These are phyloP conservation scores for Oryza rufipogon DNA, from an alignment of 176 grass and related monocot species.

Conservation along the genomic window DNA sequence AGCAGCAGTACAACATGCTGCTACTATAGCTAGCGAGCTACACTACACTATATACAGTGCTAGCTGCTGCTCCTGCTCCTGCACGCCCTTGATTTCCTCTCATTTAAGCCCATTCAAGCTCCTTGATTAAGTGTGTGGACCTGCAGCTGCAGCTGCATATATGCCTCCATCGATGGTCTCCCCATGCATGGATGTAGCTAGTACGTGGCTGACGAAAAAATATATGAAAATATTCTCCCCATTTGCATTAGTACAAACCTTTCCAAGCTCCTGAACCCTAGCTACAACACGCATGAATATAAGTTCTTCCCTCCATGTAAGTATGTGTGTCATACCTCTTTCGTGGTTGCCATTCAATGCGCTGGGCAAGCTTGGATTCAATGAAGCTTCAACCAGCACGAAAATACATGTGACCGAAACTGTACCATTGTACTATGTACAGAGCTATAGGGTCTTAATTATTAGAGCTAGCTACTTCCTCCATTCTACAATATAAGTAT, in stretches of 20 bases:
- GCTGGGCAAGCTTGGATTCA: constrained; percentile 45
- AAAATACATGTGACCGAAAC: background rate
- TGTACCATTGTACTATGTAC: background rate
- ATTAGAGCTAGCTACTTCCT: too few relatives aligned
- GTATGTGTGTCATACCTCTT: constrained; percentile 54
- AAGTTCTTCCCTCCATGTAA: constrained; percentile 33
- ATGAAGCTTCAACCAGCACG: constrained; percentile 23
- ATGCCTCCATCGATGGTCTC: background rate
- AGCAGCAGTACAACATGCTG: too few relatives aligned
- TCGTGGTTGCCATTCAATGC: constrained; percentile 59
- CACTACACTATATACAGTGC: background rate
- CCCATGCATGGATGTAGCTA: too few relatives aligned
- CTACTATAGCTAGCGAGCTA: too few relatives aligned
- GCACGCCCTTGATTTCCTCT: constrained; percentile 37
- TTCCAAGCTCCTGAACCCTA: constrained; percentile 38
- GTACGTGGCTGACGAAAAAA: too few relatives aligned
- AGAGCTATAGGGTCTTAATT: background rate
- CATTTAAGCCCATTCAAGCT: constrained; percentile 28
- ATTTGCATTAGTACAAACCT: constrained; percentile 5
- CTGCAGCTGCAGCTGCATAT: constrained; percentile 18
- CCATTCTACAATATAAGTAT: too few relatives aligned
- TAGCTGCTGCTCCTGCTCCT: background rate
- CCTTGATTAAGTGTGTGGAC: background rate
- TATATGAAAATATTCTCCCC: constrained; percentile 7
- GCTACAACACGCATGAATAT: background rate